Base-by-base conservation (phyloP, 2,329 filamentous ascomycete species). In the Sclerotinia nivalis region DNA sequence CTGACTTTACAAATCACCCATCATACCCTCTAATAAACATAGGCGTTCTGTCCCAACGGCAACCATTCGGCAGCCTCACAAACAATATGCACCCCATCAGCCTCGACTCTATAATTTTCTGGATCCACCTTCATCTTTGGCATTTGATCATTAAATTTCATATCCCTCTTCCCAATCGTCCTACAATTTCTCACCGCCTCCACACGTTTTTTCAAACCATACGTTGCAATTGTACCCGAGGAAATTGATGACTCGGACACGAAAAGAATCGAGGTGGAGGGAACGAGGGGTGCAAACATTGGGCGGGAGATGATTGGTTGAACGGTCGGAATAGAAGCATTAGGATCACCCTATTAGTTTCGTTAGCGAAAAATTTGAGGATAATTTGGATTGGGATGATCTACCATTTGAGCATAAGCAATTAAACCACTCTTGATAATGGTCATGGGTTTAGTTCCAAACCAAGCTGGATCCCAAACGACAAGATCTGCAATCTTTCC, bases 61-160 rank as follows among this genome's bases (percentile, higher is more conserved):
- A 97, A 79, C 66, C 78, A 84, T 37, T 84, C 84, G 31, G 91
- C 87, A 5, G 93, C 92, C 80, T 91, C 92, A 0, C 93, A 93
- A 55, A 83, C 85, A 78, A 91, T 94, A 49, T 89, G 82, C 79
- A 87, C 81, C 0, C 92, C 93, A 80, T 97, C 93, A 1, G 94
- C 94, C 82, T 95, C 89, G 37, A 97, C 94, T 22, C 84, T 87
- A 82, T 97, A 98, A 77, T 87, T 89, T 85, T 98, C 95, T 7
- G 95, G 92, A 80, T 98, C 94, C 71, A 98, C 94, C 76, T 84
- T 89, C 92, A 98, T 97, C 82, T 85, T 88, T 20, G 95, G 95
- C 87, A 88, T 93, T 68, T 81, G 81, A 77, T 93, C 89, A 80
- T 97, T 97, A 80, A 88, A 94, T 78, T 93, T 93, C 93, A 97